Evolutionary conservation across 257 asterid species (phyloP).

Genomic region (Nicotiana sylvestris): DNA sequence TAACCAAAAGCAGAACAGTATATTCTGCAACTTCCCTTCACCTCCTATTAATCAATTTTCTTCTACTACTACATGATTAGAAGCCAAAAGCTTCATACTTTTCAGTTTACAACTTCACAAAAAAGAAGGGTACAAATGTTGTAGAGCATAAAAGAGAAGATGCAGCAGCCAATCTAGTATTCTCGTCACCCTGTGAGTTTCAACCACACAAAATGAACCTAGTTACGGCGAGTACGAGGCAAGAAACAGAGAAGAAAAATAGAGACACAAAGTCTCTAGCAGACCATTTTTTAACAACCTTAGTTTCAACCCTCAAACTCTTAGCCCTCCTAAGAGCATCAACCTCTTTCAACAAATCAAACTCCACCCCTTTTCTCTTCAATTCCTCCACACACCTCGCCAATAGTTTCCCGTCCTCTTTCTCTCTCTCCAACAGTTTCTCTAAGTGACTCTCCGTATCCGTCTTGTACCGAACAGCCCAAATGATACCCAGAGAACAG

Average conservation of each 20-base stretch:
- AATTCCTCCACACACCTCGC: slow-evolving; percentile 76
- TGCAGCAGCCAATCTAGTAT: neutral
- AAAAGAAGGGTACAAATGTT: neutral
- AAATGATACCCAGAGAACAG: slow-evolving; percentile 48
- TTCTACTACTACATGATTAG: neutral
- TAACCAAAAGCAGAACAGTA: slow-evolving; percentile 28
- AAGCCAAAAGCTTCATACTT: slow-evolving; percentile 5
- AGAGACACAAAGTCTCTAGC: slow-evolving; percentile 62
- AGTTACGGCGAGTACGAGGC: slow-evolving; percentile 55
- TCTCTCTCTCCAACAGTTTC: slow-evolving; percentile 71
- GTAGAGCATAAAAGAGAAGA: neutral
- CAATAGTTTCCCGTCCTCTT: slow-evolving; percentile 65
- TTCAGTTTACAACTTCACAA: neutral
- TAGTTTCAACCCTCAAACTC: slow-evolving; percentile 71
- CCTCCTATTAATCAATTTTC: neutral
- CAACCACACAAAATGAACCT: slow-evolving; percentile 59
- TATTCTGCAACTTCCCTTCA: slow-evolving; percentile 27
- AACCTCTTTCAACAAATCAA: slow-evolving; percentile 84
- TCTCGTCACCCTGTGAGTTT: neutral
- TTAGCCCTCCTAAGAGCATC: slow-evolving; percentile 89
- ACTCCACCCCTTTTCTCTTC: slow-evolving; percentile 79
- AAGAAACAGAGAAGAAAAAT: slow-evolving; percentile 61
- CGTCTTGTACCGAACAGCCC: slow-evolving; percentile 66
- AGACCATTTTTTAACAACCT: slow-evolving; percentile 64
- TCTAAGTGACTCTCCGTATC: slow-evolving; percentile 57